Evolutionary conservation across 192 early-diverging fungal genomes (phyloP).

Genomic region (Piromyces sp.): DNA sequence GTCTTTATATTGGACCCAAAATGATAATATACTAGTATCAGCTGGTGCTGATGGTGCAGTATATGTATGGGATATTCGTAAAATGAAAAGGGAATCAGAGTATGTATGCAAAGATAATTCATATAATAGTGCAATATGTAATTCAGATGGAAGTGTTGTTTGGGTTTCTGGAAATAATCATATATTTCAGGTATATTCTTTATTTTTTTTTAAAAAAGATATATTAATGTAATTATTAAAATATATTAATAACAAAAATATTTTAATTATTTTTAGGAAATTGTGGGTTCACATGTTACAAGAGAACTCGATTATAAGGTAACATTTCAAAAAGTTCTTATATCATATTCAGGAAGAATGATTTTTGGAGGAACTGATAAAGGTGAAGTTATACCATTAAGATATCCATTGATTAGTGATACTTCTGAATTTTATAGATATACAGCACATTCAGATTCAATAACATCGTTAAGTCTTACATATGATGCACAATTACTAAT

Average conservation of each 20-base stretch:
- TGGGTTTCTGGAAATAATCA: not conserved
- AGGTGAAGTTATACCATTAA: conserved; percentile 21
- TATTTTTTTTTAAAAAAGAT: no score
- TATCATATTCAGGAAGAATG: conserved; percentile 31
- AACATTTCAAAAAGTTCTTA: conserved; percentile 25
- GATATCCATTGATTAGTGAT: conserved; percentile 26
- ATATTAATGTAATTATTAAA: no score
- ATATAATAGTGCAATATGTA: not conserved
- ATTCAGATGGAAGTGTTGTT: not conserved
- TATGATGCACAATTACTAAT: conserved; percentile 31
- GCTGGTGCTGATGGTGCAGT: conserved; percentile 30
- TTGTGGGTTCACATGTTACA: conserved; percentile 25
- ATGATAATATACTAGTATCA: conserved; percentile 26
- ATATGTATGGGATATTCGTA: conserved; percentile 23
- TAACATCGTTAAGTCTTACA: conserved; percentile 23
- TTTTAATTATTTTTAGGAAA: conserved; percentile 13
- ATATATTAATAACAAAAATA: no score
- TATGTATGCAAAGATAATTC: not conserved
- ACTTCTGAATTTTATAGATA: conserved; percentile 25
- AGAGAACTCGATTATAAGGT: conserved; percentile 19
- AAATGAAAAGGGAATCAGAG: conserved; percentile 15
- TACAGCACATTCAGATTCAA: conserved; percentile 18
- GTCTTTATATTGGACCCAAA: conserved; percentile 26
- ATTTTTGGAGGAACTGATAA: conserved; percentile 32
- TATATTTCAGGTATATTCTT: not conserved